Evolutionary conservation across 345 rosid genomes (phyloP).

Genomic region (Carallia brachiata): DNA sequence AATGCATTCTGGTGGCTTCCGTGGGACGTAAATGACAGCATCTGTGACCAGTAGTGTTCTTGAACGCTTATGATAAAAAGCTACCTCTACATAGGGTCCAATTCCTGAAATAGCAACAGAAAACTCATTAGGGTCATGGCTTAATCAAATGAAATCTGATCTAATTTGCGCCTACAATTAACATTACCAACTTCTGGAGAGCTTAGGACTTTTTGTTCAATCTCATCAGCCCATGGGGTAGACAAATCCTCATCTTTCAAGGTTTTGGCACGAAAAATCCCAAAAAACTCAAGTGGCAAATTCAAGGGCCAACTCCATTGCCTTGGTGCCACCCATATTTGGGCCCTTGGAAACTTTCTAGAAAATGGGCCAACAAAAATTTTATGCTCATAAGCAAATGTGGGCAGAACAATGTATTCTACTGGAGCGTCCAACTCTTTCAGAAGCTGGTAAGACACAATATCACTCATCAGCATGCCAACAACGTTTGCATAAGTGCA

Average conservation of each 20-base stretch:
- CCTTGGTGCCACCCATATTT: constrained; percentile 95
- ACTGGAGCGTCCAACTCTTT: constrained; percentile 87
- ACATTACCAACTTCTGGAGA: constrained; percentile 92
- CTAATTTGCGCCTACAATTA: constrained; percentile 1
- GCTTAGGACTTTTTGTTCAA: constrained; percentile 88
- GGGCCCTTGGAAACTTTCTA: constrained; percentile 85
- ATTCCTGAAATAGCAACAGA: constrained; percentile 50
- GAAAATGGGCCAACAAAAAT: constrained; percentile 95
- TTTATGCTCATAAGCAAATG: constrained; percentile 96
- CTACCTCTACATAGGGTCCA: constrained; percentile 94
- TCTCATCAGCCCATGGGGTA: constrained; percentile 87
- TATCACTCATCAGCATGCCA: constrained; percentile 13
- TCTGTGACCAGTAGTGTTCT: constrained; percentile 85
- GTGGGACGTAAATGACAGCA: constrained; percentile 83
- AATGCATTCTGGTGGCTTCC: constrained; percentile 77
- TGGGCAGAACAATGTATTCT: constrained; percentile 80
- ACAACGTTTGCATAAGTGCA: constrained; percentile 17
- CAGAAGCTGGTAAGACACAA: constrained; percentile 55
- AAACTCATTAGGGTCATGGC: not conserved
- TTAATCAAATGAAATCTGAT: constrained; percentile 7
- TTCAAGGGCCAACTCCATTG: constrained; percentile 99
- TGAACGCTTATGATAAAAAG: constrained; percentile 81
- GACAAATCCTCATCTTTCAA: constrained; percentile 68
- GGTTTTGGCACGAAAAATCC: constrained; percentile 80
- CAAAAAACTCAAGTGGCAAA: constrained; percentile 87